Base-by-base conservation (phyloP, 2,329 filamentous ascomycete genomes). In the Helotiales sp. region DNA sequence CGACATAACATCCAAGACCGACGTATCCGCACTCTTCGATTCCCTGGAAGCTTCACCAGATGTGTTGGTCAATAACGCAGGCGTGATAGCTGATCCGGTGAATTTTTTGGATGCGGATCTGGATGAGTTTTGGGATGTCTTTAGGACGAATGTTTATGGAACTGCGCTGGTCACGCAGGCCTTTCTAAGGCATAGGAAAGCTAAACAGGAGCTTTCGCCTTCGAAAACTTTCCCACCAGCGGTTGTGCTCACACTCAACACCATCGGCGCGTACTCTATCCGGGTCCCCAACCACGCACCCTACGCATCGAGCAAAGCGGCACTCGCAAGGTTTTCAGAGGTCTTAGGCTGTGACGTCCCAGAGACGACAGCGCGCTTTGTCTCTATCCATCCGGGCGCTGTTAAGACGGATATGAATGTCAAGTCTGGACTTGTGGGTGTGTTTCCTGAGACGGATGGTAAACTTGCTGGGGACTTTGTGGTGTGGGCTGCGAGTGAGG, bases 401-500 rank as follows among this genome's bases (percentile, higher is more conserved):
- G 59, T 61, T 5, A 32, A 22, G 28, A 61, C 59, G n/a, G 59
- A 63, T 47, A 63, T 66, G 28, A 24, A 47, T 43, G 15, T 49
- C 43, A 66, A 63, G 43, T 47, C 47, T 52, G 59, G 64, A n/a
- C n/a, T 58, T 30, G 43, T 15, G 20, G 28, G n/a, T 13, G 6
- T 37, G 15, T 26, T 58, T 24, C n/a, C 30, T 61, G 28, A 37
- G 28, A 57, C 32, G 28, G 22, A 34, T 20, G 17, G 32, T 30
- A 24, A 50, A 49, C 28, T 64, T 13, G 13, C 64, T 5, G 65
- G 26, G 15, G 28, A 59, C 37, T 67, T 67, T 28, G 4, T 64
- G 1, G 54, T 62, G 11, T 66, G 64, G 64, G 13, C 61, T 30
- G 58, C 49, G 17, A 66, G 64, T 50, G 13, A 78, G 1, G 82